Base-by-base conservation (phyloP, 2,329 filamentous ascomycete genomes). In the Verticillium nonalfalfae region DNA sequence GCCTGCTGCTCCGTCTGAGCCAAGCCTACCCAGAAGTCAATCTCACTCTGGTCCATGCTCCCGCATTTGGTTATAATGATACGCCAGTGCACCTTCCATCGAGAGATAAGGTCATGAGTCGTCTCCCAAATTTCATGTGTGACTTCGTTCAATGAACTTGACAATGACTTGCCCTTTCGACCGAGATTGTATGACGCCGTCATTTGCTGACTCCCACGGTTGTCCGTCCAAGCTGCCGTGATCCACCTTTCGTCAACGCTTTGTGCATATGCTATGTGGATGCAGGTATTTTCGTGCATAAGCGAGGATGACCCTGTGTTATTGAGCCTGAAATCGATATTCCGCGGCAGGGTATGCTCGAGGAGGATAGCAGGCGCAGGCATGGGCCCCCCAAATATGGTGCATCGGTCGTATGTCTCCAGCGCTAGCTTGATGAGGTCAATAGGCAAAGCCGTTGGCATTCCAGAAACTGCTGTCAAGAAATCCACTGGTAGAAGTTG, bases 191-290 rank as follows among this genome's bases (percentile, higher is more conserved):
- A 94, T 0, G 90, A 89, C 0, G 87, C 84, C 15, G 84, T 90
- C 66, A 87, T 85, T 71, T 93, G 90, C 63, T 90, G 85, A 62
- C 84, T 85, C 1, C 91, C 91, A 33, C 84, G 84, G 66, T 87
- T 91, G 70, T 96, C 90, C 1, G 88, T 91, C 91, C 91, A 96
- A 0, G 89, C 89, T 6, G 86, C 89, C 13, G 88, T 89, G 40
- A 95, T 77, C 92, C 92, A 96, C 9, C 87, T 80, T 21, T 89
- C 85, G 71, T 94, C 90, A 11, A 88, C 79, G 68, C 90, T 93
- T 60, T 87, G 82, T 1, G 89, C 85, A 69, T 96, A 96, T 1
- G 89, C 90, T 55, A 96, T 78, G 71, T 96, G 91, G 35, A 96
- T 85, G 68, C 89, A 89, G 0, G 87, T 90, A 66, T 93, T 91